Conservation (phyloP, 202 grass and related monocot genomes). For the Eragrostis tef region DNA sequence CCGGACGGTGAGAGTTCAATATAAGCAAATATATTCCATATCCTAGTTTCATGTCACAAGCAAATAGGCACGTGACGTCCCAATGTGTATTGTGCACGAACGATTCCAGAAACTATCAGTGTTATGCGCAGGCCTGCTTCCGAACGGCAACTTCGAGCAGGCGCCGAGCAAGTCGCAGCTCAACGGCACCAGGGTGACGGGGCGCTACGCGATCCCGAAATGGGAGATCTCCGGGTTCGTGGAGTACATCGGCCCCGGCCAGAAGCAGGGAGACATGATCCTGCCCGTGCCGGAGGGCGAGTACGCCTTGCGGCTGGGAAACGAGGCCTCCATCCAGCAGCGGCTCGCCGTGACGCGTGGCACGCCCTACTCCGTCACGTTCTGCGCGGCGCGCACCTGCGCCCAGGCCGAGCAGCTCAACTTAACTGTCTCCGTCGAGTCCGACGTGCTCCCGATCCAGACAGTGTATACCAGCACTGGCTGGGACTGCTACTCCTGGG, state of each 20-base stretch:
- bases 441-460: conserved; percentile 64
- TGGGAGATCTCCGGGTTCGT: conserved; percentile 72
- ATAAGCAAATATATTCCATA: not conserved
- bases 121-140: conserved; percentile 51
- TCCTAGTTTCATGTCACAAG: not conserved
- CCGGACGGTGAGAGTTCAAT: conserved; percentile 48
- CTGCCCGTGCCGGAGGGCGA: conserved; percentile 75
- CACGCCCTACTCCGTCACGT: conserved; percentile 64
- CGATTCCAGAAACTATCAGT: too few species aligned
- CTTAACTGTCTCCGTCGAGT: conserved; percentile 54
- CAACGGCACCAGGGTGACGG: conserved; percentile 56
- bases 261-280: conserved; percentile 75
- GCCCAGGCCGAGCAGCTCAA: conserved; percentile 72
- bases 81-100: not conserved
- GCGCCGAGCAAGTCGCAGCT: conserved; percentile 58
- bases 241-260: conserved; percentile 68
- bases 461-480: conserved; percentile 71
- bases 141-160: conserved; percentile 73
- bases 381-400: conserved; percentile 77
- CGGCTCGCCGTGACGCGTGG: conserved; percentile 47
- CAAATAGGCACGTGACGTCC: not conserved
- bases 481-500: conserved; percentile 84
- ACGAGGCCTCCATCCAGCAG: conserved; percentile 70
- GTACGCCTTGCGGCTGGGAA: conserved; percentile 72
- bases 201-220: conserved; percentile 53